Base-by-base conservation (phyloP, 352 stramenopile genomes). In the Elongisporangium senticosum region DNA sequence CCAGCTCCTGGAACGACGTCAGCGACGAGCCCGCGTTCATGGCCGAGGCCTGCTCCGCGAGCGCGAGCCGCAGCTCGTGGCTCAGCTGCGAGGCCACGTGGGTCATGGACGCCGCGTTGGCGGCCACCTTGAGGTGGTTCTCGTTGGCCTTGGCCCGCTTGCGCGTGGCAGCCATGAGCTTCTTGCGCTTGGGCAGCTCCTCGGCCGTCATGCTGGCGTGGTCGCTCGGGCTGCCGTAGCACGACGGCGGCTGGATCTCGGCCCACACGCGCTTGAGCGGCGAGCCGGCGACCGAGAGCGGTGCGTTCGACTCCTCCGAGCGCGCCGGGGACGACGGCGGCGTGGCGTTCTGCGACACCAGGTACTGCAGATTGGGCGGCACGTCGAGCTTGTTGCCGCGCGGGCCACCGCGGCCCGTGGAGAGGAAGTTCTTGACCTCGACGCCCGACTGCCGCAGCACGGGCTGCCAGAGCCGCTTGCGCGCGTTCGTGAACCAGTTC, bases 401-500 rank as follows among this genome's bases (percentile, higher is more conserved):
- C 14, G 85, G 85, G 14, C 85, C 85, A 20, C 85, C 85, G 28
- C 86, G 83, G 7, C 86, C 86, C 4, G 86, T 95, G 1, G 83
- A 93, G 8, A 95, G 33, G 55, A 95, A 95, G 59, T 93, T 92
- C 67, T 95, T 95, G 55, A 95, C 86, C 64, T 95, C 86, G n/a
- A 95, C 86, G 17, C 86, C 86, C 14, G 81, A 92, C 57, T 95
- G 86, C 2, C 86, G 79, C 52, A 95, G 63, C 62, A 95, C 83
- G 8, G 86, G 86, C 61, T 95, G 83, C 86, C 86, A 95, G 13
- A 95, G 70, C 2, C 86, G 79, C 63, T 95, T 95, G 26, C 86
- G 81, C n/a, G 86, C 86, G 56, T 95, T 95, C 17, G 86, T 95
- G 59, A 95, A 95, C 86, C 86, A 95, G 69, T 95, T 95, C 22